Evolutionary conservation across 371 early-diverging fungal genomes (phyloP).

Genomic region (Mucor racemosus): DNA sequence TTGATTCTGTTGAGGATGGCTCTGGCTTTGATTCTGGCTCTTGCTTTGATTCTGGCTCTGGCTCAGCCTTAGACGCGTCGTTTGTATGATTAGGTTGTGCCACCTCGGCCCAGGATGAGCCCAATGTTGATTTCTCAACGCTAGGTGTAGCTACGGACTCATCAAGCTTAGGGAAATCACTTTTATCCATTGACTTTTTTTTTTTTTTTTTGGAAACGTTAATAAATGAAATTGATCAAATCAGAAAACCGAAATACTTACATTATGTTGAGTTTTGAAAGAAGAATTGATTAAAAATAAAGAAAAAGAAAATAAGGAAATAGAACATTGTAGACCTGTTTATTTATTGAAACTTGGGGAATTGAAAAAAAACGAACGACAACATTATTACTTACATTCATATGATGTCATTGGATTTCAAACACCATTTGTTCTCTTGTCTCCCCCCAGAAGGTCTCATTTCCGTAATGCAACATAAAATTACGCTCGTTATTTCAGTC

Average conservation of each 20-base stretch:
- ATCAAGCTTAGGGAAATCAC: conserved; percentile 31
- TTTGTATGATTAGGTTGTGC: conserved; percentile 18
- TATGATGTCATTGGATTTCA: conserved; percentile 9
- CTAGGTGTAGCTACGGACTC: conserved; percentile 15
- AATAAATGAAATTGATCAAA: background rate
- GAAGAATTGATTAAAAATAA: background rate
- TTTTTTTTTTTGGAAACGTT: background rate
- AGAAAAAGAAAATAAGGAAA: background rate
- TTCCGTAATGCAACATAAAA: background rate
- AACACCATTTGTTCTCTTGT: conserved; percentile 1
- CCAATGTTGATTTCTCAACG: conserved; percentile 14
- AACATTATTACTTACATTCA: background rate
- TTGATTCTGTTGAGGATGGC: conserved; percentile 15
- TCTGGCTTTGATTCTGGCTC: background rate
- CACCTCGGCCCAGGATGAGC: conserved; percentile 39
- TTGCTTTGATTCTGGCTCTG: background rate
- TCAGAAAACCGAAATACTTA: background rate
- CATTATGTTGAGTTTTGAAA: background rate
- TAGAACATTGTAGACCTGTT: background rate
- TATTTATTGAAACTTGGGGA: conserved; percentile 4
- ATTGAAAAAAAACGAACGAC: conserved; percentile 6
- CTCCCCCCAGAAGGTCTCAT: background rate
- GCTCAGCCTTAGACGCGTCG: conserved; percentile 7
- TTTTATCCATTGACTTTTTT: conserved; percentile 20
- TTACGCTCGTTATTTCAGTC: background rate